These are phyloP conservation scores for Pseudonitzschia pungens DNA, from an alignment of 108 stramenopile genomes.

Conservation along the genomic window DNA sequence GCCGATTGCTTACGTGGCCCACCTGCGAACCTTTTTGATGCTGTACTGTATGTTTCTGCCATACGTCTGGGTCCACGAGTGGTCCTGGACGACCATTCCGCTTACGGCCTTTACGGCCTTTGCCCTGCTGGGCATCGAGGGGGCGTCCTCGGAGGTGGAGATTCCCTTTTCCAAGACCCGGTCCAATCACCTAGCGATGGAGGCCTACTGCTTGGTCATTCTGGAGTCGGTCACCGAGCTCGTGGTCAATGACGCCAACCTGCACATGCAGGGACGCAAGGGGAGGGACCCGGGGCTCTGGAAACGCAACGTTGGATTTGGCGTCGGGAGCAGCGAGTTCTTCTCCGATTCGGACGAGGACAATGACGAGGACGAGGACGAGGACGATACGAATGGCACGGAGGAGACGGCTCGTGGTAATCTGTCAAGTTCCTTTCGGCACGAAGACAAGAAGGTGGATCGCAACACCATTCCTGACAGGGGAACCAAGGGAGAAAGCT, in stretches of 20 bases:
- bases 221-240: slow-evolving; percentile 27
- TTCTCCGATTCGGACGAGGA: slow-evolving; percentile 2
- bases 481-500: no score
- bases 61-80: slow-evolving; percentile 43
- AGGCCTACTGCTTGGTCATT: slow-evolving; percentile 42
- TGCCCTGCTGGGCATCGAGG: slow-evolving; percentile 55
- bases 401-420: not conserved
- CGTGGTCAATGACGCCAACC: slow-evolving; percentile 41
- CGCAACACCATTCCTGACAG: no score
- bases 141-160: slow-evolving; percentile 47
- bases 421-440: no score
- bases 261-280: slow-evolving; percentile 29
- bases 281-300: not conserved
- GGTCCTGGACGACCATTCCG: slow-evolving; percentile 44
- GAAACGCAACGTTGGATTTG: not conserved
- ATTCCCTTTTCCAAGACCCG: slow-evolving; percentile 40
- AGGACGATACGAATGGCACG: not conserved
- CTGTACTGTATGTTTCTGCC: slow-evolving; percentile 48
- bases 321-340: not conserved
- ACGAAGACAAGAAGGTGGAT: no score
- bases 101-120: slow-evolving; percentile 41
- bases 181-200: slow-evolving; percentile 48
- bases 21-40: slow-evolving; percentile 71
- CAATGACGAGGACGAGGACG: not conserved
- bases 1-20: slow-evolving; percentile 71